Evolutionary conservation across 73 alveolate species (phyloP).

Genomic region (Blepharisma japonicum): DNA sequence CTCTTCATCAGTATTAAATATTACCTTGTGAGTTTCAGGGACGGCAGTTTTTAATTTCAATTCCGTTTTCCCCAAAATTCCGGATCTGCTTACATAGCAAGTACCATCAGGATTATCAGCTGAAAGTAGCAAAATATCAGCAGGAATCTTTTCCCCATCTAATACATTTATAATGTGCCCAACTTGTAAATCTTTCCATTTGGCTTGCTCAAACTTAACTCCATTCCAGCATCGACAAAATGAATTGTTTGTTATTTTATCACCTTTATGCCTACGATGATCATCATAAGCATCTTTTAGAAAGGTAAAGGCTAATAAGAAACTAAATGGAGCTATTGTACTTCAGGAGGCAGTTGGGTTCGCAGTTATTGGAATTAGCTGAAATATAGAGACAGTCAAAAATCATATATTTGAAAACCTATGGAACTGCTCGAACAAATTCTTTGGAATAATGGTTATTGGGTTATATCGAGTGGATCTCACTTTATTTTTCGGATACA

Average conservation of each 20-base stretch:
- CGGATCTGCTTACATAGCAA: conserved; percentile 84
- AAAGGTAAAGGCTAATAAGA: conserved; percentile 69
- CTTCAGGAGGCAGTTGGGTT: conserved; percentile 48
- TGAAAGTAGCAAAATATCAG: conserved; percentile 78
- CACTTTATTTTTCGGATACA: neutral
- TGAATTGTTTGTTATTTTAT: neutral
- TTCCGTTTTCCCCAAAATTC: conserved; percentile 98
- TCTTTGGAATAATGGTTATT: conserved; percentile 46
- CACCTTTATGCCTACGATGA: conserved; percentile 19
- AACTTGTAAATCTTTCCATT: neutral
- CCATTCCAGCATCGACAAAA: neutral
- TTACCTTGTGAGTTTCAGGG: conserved; percentile 64
- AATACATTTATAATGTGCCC: neutral
- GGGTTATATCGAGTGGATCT: conserved; percentile 20
- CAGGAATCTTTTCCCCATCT: conserved; percentile 70
- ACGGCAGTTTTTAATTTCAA: conserved; percentile 75
- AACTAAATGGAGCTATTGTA: conserved; percentile 73
- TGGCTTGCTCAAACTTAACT: neutral
- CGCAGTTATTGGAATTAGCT: conserved; percentile 41
- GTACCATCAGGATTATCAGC: conserved; percentile 51
- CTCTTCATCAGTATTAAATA: conserved; percentile 70
- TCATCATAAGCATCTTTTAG: conserved; percentile 87
- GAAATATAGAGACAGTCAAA: conserved; percentile 71
- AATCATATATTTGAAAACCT: conserved; percentile 70
- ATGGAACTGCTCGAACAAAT: conserved; percentile 75